phyloP scores from a whole-genome alignment of 495 filamentous ascomycete species.

The Penicillium parvum region DNA sequence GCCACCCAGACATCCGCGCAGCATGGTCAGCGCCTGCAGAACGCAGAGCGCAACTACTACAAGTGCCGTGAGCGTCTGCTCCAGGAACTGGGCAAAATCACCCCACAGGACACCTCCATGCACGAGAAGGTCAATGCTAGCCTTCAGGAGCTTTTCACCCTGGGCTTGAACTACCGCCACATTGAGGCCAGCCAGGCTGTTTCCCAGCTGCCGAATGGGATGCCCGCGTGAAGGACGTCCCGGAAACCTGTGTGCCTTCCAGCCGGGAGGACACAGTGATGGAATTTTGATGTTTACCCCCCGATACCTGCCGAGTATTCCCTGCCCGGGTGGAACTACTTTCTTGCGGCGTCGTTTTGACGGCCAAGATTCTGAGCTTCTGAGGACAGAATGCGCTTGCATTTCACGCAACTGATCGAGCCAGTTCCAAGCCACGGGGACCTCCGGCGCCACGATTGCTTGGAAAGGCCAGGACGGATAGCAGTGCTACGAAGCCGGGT shows the following conservation, averaged over 20 bases:
- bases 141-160: constrained; percentile 44
- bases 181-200: constrained; percentile 44
- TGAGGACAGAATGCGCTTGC: background rate
- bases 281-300: background rate
- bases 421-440: too few species aligned
- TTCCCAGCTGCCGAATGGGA: constrained; percentile 32
- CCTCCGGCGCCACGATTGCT: too few species aligned
- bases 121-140: constrained; percentile 48
- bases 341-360: constrained; percentile 1
- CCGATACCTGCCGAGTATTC: constrained; percentile 3
- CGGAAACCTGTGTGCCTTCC: constrained; percentile 1
- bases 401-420: too few species aligned
- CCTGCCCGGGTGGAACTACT: background rate
- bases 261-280: constrained; percentile 1
- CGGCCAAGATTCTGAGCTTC: background rate
- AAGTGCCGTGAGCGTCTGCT: constrained; percentile 41
- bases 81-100: constrained; percentile 39
- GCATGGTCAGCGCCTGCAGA: constrained; percentile 42
- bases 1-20: constrained; percentile 32
- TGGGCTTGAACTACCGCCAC: constrained; percentile 44
- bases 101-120: constrained; percentile 39
- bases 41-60: constrained; percentile 42
- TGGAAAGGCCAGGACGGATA: background rate
- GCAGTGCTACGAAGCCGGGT: constrained; percentile 3
- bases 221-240: constrained; percentile 30